Evolutionary conservation across 306 rosid species (phyloP).

Genomic region (Urtica urens): DNA sequence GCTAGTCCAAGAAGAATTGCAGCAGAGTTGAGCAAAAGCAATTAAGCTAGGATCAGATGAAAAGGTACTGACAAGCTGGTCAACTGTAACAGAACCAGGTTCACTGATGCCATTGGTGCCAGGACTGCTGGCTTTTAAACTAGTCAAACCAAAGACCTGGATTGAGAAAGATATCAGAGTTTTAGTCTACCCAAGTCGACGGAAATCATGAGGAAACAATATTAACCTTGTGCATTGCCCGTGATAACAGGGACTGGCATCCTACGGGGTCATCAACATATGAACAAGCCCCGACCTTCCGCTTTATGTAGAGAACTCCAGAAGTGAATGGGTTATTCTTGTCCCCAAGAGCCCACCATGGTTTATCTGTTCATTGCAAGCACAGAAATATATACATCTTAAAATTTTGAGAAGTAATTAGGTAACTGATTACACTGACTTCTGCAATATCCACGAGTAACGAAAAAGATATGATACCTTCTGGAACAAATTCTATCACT

Average conservation of each 20-base stretch:
- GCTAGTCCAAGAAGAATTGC: constrained; percentile 75
- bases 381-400: not conserved
- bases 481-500: constrained; percentile 63
- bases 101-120: constrained; percentile 27
- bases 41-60: constrained; percentile 97
- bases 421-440: not conserved
- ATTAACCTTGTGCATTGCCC: constrained; percentile 93
- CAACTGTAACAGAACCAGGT: constrained; percentile 66
- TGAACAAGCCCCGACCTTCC: constrained; percentile 97
- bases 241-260: constrained; percentile 83
- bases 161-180: not conserved
- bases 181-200: not conserved
- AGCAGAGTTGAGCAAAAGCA: constrained; percentile 93
- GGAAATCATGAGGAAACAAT: not conserved
- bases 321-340: constrained; percentile 68
- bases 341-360: constrained; percentile 92
- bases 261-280: constrained; percentile 97
- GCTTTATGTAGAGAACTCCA: constrained; percentile 83
- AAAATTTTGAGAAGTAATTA: not conserved
- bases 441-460: no score
- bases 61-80: constrained; percentile 87
- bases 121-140: constrained; percentile 36
- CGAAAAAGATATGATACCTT: no score
- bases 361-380: constrained; percentile 46
- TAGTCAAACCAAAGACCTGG: constrained; percentile 83